Evolutionary conservation across 139 green algal genomes (phyloP).

Genomic region (Eudorina sp.): DNA sequence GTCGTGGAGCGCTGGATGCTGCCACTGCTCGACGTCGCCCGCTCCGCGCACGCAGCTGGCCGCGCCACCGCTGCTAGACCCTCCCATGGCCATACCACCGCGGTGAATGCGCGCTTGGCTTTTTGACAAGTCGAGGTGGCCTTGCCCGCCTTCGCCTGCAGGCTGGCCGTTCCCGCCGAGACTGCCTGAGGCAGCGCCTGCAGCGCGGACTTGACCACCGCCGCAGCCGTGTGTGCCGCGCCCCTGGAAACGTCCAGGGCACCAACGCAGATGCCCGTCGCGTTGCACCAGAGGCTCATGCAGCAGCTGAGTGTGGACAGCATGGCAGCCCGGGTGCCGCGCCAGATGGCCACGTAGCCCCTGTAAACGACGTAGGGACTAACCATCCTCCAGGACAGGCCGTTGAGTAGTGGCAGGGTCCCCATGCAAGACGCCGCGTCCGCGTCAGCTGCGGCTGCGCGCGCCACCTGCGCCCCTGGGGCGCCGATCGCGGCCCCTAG

Average conservation of each 20-base stretch:
- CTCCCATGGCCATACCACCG: conserved; percentile 37
- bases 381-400: not conserved
- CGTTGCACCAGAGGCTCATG: conserved; percentile 28
- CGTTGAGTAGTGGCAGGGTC: not conserved
- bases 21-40: not conserved
- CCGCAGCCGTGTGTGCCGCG: not conserved
- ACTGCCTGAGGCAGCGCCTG: not conserved
- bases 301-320: not conserved
- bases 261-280: not conserved
- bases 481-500: conserved; percentile 28
- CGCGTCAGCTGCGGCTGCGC: not conserved
- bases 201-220: not conserved
- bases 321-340: not conserved
- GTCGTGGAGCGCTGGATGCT: not conserved
- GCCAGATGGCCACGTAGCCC: conserved; percentile 18
- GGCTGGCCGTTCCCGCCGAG: not conserved
- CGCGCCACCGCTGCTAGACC: not conserved
- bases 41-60: not conserved
- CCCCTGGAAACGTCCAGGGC: not conserved
- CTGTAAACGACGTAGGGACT: conserved; percentile 12
- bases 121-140: not conserved
- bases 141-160: not conserved
- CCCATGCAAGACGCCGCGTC: conserved; percentile 24
- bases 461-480: not conserved
- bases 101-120: not conserved